These are phyloP conservation scores for Epithele typhae DNA, from an alignment of 768 basidiomycete species.

Conservation along the genomic window DNA sequence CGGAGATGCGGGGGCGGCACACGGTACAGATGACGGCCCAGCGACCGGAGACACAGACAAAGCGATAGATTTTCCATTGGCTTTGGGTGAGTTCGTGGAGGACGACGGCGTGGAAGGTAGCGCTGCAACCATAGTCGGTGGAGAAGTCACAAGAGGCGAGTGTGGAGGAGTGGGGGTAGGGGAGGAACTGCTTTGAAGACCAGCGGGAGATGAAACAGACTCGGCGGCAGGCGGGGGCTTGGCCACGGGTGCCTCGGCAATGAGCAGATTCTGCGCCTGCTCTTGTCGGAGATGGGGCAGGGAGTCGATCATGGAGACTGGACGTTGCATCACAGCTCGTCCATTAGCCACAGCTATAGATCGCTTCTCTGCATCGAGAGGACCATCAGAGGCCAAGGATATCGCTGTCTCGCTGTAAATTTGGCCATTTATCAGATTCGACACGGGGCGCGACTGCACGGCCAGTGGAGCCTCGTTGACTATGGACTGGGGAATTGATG, in stretches of 20 bases:
- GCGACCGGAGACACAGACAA: conserved; percentile 10
- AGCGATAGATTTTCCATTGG: conserved; percentile 10
- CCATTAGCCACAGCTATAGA: conserved; percentile 5
- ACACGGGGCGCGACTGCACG: conserved; percentile 3
- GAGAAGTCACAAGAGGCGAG: conserved; percentile 4
- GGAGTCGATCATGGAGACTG: conserved; percentile 21
- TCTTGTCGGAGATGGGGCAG: conserved; percentile 9
- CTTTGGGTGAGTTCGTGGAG: conserved; percentile 5
- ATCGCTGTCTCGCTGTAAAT: conserved; percentile 16
- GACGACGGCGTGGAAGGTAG: conserved; percentile 9
- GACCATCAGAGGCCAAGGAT: conserved; percentile 7
- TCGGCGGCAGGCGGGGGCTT: not conserved
- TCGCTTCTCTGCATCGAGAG: conserved; percentile 12
- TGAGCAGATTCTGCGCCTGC: not conserved
- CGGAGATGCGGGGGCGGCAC: conserved; percentile 10
- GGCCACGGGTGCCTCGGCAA: not conserved
- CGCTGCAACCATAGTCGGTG: not conserved
- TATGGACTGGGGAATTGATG: conserved; percentile 25
- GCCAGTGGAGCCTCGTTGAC: not conserved
- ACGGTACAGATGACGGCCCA: conserved; percentile 13
- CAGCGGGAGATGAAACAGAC: conserved; percentile 7
- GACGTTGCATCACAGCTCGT: conserved; percentile 7
- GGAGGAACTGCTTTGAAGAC: not conserved
- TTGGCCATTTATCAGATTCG: conserved; percentile 11
- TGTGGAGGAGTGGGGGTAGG: conserved; percentile 2